Evolutionary conservation across 495 filamentous ascomycete genomes (phyloP), one percentile per base, ranked within the genome.

Genomic region (Hyaloscypha finlandica): DNA sequence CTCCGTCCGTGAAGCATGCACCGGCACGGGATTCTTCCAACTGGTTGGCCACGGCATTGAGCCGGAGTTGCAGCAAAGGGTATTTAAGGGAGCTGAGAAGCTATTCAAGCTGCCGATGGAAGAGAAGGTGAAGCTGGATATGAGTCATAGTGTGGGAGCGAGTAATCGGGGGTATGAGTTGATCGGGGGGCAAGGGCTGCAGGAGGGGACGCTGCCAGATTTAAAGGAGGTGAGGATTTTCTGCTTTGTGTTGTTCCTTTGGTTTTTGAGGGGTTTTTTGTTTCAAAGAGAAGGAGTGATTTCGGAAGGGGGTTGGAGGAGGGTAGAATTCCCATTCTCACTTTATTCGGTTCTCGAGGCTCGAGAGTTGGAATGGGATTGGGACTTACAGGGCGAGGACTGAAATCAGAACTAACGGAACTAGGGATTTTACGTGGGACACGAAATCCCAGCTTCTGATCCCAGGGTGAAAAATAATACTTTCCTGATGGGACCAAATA

Each of bases 1-100:
- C 2, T 58, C 33, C 5, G 58, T 88, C 20, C 77, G 76, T 20
- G 74, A 78, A 39, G 84, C 84, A 2, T 87, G 84, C 63, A 77
- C 77, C 0, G 76, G 79, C 6, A 83, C 83, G 33, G 85, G 86
- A 0, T 88, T 89, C 73, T 86, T 88, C 70, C 84, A 85, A 29
- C 53, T 56, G 5, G 16, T 31, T 9, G 53, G 53, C 29, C 53
- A 56, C 29, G 53, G 53, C 20, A 56, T 56, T n/a, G 9, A 16
- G 22, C 53, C 22, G 20, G 8, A 9, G 3, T n/a, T 56, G 8
- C 53, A 56, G 29, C 3, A 25, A 9, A 12, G 8, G 9, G 69
- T 85, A 5, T 78, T 85, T 32, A 54, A 73, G 30, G 74, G 76
- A 6, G 79, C 80, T 16, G 74, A 78, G 59, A 67, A 64, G 0